A percentile compares a stretch with the other conserved stretches of the same genome.
Evolutionary conservation across 1,284 basidiomycete species (phyloP).

Genomic region (Heliocybe sulcata): DNA sequence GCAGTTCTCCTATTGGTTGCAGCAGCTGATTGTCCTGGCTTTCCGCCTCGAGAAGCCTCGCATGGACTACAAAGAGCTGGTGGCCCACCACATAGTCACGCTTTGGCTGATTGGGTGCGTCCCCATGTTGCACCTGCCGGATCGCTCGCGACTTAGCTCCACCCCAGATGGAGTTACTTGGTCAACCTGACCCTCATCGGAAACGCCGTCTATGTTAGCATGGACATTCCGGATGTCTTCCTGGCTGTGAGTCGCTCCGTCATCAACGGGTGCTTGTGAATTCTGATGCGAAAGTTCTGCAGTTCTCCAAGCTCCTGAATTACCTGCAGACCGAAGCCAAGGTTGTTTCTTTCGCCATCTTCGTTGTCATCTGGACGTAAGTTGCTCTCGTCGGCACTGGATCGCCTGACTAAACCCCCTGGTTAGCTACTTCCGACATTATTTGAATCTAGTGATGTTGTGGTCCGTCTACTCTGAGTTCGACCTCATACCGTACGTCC

Average conservation of each 20-base stretch:
- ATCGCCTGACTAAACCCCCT: conserved; percentile 6
- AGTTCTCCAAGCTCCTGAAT: conserved; percentile 85
- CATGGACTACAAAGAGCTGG: conserved; percentile 86
- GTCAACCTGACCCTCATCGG: conserved; percentile 85
- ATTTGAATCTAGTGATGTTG: conserved; percentile 83
- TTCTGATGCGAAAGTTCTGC: conserved; percentile 7
- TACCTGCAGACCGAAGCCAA: conserved; percentile 76
- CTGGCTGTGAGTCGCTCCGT: conserved; percentile 61
- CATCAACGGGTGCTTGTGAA: not conserved
- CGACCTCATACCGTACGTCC: conserved; percentile 70
- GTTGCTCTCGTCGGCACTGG: conserved; percentile 22
- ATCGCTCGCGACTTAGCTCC: not conserved
- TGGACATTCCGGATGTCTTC: conserved; percentile 93
- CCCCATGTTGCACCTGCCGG: conserved; percentile 7
- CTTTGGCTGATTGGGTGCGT: conserved; percentile 87
- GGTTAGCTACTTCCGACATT: conserved; percentile 90
- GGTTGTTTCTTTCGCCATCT: conserved; percentile 56
- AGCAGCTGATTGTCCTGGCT: conserved; percentile 86
- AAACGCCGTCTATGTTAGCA: conserved; percentile 90
- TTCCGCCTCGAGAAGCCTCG: conserved; percentile 89
- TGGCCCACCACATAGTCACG: conserved; percentile 88
- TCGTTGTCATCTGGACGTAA: conserved; percentile 80
- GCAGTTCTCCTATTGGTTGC: conserved; percentile 89
- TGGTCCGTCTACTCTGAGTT: conserved; percentile 85
- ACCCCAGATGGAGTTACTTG: conserved; percentile 78